Percentiles rank a stretch among this genome's conserved stretches.
Conservation (phyloP, 371 early-diverging fungal species). For the Mortierella sp. region DNA sequence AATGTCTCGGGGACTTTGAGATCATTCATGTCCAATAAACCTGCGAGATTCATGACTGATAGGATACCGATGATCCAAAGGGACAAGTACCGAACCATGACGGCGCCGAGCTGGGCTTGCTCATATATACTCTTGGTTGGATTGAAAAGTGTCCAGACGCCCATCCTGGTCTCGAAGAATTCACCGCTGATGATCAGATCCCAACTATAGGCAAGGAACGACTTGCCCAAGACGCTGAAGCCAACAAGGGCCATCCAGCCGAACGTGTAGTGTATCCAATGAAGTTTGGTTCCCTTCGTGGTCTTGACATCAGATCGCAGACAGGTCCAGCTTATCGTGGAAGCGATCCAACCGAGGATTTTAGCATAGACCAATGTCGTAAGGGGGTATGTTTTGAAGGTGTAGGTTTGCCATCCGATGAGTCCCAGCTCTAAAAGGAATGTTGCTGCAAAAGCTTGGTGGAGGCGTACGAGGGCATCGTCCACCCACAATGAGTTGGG, state of each 20-base stretch:
- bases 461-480: background rate
- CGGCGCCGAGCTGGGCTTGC: background rate
- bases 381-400: background rate
- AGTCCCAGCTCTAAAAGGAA: constrained; percentile 12
- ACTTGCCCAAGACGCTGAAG: background rate
- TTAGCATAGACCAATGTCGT: background rate
- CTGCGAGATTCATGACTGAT: background rate
- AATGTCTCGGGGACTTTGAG: constrained; percentile 4
- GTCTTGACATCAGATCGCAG: background rate
- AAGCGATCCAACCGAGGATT: constrained; percentile 3
- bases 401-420: background rate
- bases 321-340: background rate
- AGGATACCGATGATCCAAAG: background rate
- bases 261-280: background rate
- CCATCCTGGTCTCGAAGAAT: background rate
- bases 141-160: background rate
- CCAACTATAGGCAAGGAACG: constrained; percentile 3
- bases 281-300: background rate
- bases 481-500: background rate
- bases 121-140: background rate
- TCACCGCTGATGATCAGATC: background rate
- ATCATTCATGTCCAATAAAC: background rate
- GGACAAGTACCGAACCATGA: background rate
- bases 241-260: constrained; percentile 15
- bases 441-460: constrained; percentile 1